Evolutionary conservation across 768 basidiomycete genomes (phyloP), one percentile per base, ranked within the genome.

Genomic region (Wakefieldia striispora): DNA sequence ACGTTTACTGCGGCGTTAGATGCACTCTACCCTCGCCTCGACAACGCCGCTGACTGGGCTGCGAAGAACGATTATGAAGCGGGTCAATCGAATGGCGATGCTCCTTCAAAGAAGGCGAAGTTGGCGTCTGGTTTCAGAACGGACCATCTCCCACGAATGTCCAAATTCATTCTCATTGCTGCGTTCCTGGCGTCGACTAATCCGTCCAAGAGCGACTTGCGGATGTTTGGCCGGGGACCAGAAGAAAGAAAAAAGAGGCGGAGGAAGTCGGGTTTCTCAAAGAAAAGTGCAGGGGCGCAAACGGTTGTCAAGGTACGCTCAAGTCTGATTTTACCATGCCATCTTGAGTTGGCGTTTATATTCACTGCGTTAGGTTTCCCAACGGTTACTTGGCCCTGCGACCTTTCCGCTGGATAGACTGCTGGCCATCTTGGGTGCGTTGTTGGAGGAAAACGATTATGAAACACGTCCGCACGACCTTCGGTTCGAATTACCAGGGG

Each of bases 141-240:
- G 14, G 63, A 64, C 4, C 66, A 71, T 17, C 71, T 87, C 31
- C 83, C 86, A 2, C 76, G 79, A 4, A 80, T 88, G 75, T 82
- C 83, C 19, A 87, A 86, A 59, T 92, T 82, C 58, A 74, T 93
- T 20, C 69, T 94, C 5, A 65, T 93, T 4, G 86, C 89, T 0
- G 80, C 84, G 1, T 95, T 84, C 61, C 68, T 93, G 35, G 90
- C 91, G 6, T 91, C 90, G 36, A 87, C 85, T 36, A 97, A 95
- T 60, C 92, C 93, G 2, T 67, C 83, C 0, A 86, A 83, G 60
- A 84, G 82, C 9, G 93, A 95, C 66, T 31, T 91, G 54, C 74
- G 88, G 33, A 84, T 95, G 80, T 91, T 97, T 67, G 86, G 88
- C 4, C 66, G 92, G 13, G 86, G 82, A 1, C 50, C 79, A 23